Evolutionary conservation across 805 yeast species (phyloP).

Genomic region (Torulaspora maleeae): DNA sequence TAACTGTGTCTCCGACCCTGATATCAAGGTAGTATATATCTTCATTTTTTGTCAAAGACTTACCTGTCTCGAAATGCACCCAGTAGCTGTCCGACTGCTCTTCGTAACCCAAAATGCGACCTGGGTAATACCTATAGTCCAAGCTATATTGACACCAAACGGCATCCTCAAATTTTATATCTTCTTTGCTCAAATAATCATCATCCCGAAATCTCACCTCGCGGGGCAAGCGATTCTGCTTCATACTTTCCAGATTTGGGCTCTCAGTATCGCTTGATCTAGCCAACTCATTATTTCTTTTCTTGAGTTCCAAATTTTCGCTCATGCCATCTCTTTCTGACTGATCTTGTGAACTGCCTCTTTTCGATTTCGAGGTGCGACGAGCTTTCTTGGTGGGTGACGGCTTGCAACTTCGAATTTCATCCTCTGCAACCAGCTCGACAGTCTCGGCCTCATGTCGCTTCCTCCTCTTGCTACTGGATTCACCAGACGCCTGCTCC

Average conservation of each 20-base stretch:
- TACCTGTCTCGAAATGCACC: slow-evolving; percentile 25
- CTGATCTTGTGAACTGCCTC: background rate
- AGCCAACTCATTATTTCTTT: no score
- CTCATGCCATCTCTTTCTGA: background rate
- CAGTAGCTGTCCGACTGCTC: slow-evolving; percentile 15
- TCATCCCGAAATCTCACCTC: slow-evolving; percentile 9
- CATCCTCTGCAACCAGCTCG: slow-evolving; percentile 6
- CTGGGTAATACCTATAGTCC: slow-evolving; percentile 46
- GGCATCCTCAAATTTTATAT: slow-evolving; percentile 34
- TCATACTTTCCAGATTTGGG: no score
- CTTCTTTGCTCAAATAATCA: slow-evolving; percentile 25
- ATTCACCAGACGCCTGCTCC: background rate
- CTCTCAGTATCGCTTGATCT: no score
- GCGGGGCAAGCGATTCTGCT: background rate
- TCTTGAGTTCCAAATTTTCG: background rate
- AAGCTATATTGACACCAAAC: slow-evolving; percentile 54
- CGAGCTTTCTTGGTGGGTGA: slow-evolving; percentile 6
- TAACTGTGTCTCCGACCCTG: slow-evolving; percentile 52
- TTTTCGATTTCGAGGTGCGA: background rate
- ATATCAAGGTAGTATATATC: slow-evolving; percentile 47
- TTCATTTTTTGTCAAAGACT: slow-evolving; percentile 18
- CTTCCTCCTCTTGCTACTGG: background rate
- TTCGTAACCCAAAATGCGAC: slow-evolving; percentile 34
- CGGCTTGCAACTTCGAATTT: slow-evolving; percentile 3
- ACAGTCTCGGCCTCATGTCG: slow-evolving; percentile 2